Base-by-base conservation (phyloP, 495 filamentous ascomycete species). In the Cenococcum geophilum region DNA sequence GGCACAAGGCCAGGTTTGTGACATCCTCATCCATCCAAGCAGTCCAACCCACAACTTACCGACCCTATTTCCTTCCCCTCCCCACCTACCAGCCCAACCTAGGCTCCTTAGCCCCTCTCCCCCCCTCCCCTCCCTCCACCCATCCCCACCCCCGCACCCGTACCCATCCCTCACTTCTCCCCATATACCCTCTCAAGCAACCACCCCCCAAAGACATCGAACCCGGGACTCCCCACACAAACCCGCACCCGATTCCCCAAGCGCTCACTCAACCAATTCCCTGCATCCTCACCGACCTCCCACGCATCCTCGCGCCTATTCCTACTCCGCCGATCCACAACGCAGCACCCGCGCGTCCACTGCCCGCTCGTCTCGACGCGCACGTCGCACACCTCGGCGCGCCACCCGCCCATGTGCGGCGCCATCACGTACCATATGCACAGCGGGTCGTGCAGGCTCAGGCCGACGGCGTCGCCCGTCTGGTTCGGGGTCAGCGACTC, bases 331-430 rank as follows among this genome's bases (percentile, higher is more conserved):
- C 83, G 76, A 73, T 98, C 95, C 36, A 90, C 77, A 18, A 97
- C 80, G 71, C 89, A 91, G 86, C 91, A 89, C 1, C 93, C 93
- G 47, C 87, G 78, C 55, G 92, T 96, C 93, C 93, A 98, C 74
- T 97, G 92, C 5, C 93, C 93, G 34, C 79, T 71, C 0, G 89
- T 89, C 72, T 98, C 93, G 23, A 98, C 77, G 14, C 93, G 80
- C 55, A 97, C 86, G 73, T 98, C 93, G 71, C 82, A 76, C 1
- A 72, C 74, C 32, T 73, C n/a, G n/a, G n/a, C n/a, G 48, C 1
- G 70, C 65, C 48, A 51, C 48, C 5, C n/a, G 11, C n/a, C 3
- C 21, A 1, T 14, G 71, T 70, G 77, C 23, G 77, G 73, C 1
- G 53, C 82, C 76, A 20, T 74, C 0, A 18, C 21, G 53, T 70